These are phyloP conservation scores for Isoetes taiwanensis DNA, from an alignment of 75 land plant genomes.

Conservation along the genomic window DNA sequence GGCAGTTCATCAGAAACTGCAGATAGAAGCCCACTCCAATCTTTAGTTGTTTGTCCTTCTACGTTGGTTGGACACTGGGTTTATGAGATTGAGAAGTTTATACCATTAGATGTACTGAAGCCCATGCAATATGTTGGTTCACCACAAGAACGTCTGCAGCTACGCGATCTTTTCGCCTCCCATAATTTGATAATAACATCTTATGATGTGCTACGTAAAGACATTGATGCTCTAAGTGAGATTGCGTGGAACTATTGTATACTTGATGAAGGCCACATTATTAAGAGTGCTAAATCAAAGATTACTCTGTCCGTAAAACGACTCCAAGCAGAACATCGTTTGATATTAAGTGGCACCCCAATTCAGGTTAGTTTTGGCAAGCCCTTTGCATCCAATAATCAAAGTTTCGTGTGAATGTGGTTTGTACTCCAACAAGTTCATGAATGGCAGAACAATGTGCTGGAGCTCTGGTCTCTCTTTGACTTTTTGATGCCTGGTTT, in stretches of 20 bases:
- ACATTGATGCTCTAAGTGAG: conserved; percentile 58
- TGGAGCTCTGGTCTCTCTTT: conserved; percentile 99
- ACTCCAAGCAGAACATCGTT: conserved; percentile 80
- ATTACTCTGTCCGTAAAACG: conserved; percentile 80
- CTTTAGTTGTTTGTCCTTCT: conserved; percentile 85
- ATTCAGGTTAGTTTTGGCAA: conserved; percentile 46
- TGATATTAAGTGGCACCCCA: conserved; percentile 92
- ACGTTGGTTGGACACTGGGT: conserved; percentile 99
- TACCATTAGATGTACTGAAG: conserved; percentile 48
- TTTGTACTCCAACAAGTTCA: neutral
- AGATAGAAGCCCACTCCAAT: conserved; percentile 25
- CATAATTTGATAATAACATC: conserved; percentile 83
- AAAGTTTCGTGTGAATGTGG: neutral
- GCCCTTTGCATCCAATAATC: neutral
- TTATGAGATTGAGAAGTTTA: conserved; percentile 91
- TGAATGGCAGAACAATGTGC: conserved; percentile 70
- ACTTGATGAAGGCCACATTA: conserved; percentile 95
- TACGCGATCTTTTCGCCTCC: conserved; percentile 37
- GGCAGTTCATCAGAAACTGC: conserved; percentile 6
- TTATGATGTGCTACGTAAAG: conserved; percentile 90
- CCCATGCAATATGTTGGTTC: conserved; percentile 87
- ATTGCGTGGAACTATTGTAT: conserved; percentile 85
- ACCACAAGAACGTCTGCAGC: conserved; percentile 50
- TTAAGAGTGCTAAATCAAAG: conserved; percentile 83
- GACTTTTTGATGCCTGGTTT: conserved; percentile 99